Evolutionary conservation across 208 protist genomes (phyloP).

Genomic region (Lotmaria passim): DNA sequence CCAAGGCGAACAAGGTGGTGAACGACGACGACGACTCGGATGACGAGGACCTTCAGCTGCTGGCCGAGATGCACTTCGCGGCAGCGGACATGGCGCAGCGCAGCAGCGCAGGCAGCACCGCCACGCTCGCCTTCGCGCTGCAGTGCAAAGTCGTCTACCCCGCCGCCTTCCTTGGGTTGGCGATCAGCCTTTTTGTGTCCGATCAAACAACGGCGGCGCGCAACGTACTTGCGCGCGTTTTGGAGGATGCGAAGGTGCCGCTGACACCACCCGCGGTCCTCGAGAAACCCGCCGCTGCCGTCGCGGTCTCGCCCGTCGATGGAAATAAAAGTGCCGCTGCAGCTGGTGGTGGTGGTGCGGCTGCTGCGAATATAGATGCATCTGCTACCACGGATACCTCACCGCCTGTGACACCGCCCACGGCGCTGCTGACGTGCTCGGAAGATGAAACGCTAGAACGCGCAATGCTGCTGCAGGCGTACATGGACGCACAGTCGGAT

Average conservation of each 20-base stretch:
- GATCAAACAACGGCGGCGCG: slow-evolving; percentile 82
- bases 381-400: no score
- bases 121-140: slow-evolving; percentile 47
- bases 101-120: slow-evolving; percentile 20
- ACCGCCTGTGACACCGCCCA: slow-evolving; percentile 6
- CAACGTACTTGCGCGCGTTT: slow-evolving; percentile 46
- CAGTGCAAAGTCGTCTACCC: slow-evolving; percentile 54
- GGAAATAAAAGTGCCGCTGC: slow-evolving; percentile 4
- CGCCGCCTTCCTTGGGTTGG: slow-evolving; percentile 73
- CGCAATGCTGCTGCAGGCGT: slow-evolving; percentile 85
- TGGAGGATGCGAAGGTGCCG: slow-evolving; percentile 24
- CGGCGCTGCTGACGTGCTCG: slow-evolving; percentile 26
- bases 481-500: slow-evolving; percentile 83
- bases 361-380: no score
- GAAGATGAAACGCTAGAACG: slow-evolving; percentile 68
- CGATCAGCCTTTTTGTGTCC: slow-evolving; percentile 72
- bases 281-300: slow-evolving; percentile 5
- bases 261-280: not conserved
- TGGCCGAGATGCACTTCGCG: slow-evolving; percentile 40
- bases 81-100: slow-evolving; percentile 22
- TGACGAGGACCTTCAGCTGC: slow-evolving; percentile 59
- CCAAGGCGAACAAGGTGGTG: no score
- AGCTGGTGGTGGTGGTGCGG: no score
- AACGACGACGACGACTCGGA: slow-evolving; percentile 34
- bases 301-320: not conserved